Percentiles rank a stretch among this genome's conserved stretches.
phyloP scores from a whole-genome alignment of 2,329 filamentous ascomycete genomes.

The Tricladium varicosporioides region DNA sequence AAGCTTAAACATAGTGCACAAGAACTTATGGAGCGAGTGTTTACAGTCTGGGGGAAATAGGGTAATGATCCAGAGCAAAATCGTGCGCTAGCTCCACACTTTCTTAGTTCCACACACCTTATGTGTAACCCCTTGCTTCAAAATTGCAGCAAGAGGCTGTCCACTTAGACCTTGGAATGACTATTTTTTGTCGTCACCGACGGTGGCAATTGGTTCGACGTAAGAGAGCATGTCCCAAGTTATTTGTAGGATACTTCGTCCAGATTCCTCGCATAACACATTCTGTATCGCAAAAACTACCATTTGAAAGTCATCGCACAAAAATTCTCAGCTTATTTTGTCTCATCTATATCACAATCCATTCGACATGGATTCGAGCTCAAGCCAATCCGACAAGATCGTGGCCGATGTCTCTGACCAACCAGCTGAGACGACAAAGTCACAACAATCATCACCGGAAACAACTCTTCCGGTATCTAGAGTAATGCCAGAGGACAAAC shows the following conservation, averaged over 20 bases:
- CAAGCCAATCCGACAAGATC: constrained; percentile 1
- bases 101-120: background rate
- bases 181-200: background rate
- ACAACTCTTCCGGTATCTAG: constrained; percentile 9
- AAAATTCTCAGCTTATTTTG: background rate
- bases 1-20: background rate
- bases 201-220: background rate
- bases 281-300: background rate
- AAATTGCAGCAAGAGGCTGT: background rate
- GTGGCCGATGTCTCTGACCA: constrained; percentile 1
- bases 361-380: constrained; percentile 9
- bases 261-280: constrained; percentile 1
- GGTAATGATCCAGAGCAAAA: background rate
- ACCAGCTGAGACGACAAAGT: constrained; percentile 4
- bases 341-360: constrained; percentile 1
- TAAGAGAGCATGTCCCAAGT: background rate
- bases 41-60: background rate
- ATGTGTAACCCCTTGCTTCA: background rate
- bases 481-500: constrained; percentile 1
- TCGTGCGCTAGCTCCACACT: background rate
- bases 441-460: constrained; percentile 9
- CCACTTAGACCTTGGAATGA: background rate
- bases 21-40: background rate
- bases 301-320: background rate
- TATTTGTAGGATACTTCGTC: background rate